Evolutionary conservation across 2,329 filamentous ascomycete genomes (phyloP), one percentile per base, ranked within the genome.

Genomic region (Teratosphaeria pseudoeucalypti): DNA sequence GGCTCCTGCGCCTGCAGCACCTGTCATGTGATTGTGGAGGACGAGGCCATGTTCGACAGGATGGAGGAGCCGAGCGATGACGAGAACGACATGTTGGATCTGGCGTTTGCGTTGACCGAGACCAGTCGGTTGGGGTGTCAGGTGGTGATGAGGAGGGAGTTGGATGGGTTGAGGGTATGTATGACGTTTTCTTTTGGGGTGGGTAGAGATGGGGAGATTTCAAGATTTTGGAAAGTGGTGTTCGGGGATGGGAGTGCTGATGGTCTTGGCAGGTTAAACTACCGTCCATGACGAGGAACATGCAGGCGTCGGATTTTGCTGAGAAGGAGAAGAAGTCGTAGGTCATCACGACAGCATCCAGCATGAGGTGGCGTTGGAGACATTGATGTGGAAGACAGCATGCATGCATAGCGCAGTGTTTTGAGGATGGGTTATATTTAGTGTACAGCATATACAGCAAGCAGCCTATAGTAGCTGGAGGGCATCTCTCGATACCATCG

Each of bases 1-100:
- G 94, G 91, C 26, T 94, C 89, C 37, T 96, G 91, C 75, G 91
- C 91, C 58, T 96, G 91, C 77, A 94, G 89, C 60, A 96, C 91
- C 6, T 96, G 91, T 77, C 91, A 96, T 76, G 87, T 95, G 59
- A 91, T 96, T 63, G 88, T 96, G 43, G 75, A 83, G 60, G 85
- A 88, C 69, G 84, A 89, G 53, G 82, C 83, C 4, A 82, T 85
- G 74, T 74, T 66, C 59, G 72, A 74, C 58, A 69, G 69, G 65
- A 74, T 74, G 71, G 72, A 74, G 52, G 77, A 79, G 70, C 74
- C 76, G 10, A 75, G 75, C 58, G 77, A 79, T 60, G 77, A 79
- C 61, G 77, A 79, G 65, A 92, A 92, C 76, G 89, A 94, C 74
- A 94, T 94, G 89, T 77, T 96, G 66, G 91, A 96, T 72, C 78